Conservation (phyloP, 2,329 filamentous ascomycete genomes). For the Fusarium stilboides region DNA sequence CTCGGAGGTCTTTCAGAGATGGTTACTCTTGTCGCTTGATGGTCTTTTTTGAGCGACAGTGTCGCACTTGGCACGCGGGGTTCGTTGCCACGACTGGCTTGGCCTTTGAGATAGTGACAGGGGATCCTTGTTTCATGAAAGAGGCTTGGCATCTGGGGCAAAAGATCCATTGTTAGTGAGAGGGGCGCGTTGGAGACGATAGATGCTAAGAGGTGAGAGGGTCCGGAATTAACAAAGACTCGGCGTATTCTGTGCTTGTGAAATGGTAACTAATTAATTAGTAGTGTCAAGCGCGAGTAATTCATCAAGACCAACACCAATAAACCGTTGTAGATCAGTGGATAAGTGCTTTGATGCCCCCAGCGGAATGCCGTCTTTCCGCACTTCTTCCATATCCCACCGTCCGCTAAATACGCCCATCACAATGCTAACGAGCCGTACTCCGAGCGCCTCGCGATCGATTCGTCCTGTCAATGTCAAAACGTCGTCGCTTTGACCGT, state of each 20-base stretch:
- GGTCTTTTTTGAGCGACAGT: conserved; percentile 4
- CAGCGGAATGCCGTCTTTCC: too few species aligned
- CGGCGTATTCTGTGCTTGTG: background rate
- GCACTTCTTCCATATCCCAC: conserved; percentile 6
- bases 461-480: background rate
- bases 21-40: background rate
- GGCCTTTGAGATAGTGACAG: background rate
- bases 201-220: conserved; percentile 15
- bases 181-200: conserved; percentile 7
- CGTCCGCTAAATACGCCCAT: conserved; percentile 21
- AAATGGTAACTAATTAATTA: background rate
- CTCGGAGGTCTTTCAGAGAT: too few species aligned
- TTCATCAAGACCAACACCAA: background rate
- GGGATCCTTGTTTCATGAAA: conserved; percentile 1
- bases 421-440: conserved; percentile 1
- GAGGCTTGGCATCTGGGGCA: conserved; percentile 29
- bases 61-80: conserved; percentile 39
- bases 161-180: background rate
- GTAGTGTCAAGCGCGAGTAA: conserved; percentile 2
- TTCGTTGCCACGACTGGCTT: conserved; percentile 13
- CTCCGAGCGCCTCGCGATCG: background rate
- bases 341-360: background rate
- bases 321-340: background rate
- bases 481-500: conserved; percentile 9
- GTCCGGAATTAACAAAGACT: conserved; percentile 26